phyloP scores from a whole-genome alignment of 2,329 filamentous ascomycete genomes.

The Neocatenulostroma microsporum region DNA sequence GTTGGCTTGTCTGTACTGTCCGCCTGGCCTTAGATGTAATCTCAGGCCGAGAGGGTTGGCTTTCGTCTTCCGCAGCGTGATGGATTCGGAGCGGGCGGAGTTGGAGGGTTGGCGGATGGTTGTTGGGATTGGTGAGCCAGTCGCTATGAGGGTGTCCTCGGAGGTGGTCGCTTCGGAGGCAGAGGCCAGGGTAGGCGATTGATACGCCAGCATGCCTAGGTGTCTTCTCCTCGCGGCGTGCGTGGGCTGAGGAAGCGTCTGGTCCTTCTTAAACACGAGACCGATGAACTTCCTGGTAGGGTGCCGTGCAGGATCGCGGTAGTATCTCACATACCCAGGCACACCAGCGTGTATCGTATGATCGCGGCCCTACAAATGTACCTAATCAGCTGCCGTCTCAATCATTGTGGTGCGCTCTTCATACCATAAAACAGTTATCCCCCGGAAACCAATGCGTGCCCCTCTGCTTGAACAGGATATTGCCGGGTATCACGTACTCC shows the following conservation, averaged over 20 bases:
- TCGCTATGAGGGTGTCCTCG: constrained; percentile 10
- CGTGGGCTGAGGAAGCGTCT: constrained; percentile 66
- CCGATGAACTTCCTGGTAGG: constrained; percentile 91
- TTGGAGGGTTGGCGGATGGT: constrained; percentile 15
- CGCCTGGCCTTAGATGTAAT: constrained; percentile 46
- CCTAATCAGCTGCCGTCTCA: neutral
- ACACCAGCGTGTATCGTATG: constrained; percentile 88
- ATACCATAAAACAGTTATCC: constrained; percentile 77
- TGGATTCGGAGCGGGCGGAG: constrained; percentile 18
- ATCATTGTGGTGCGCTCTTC: neutral
- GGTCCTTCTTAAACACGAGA: constrained; percentile 74
- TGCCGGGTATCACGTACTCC: constrained; percentile 89
- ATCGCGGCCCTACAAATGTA: constrained; percentile 59
- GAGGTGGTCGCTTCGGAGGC: constrained; percentile 6
- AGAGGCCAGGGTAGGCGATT: constrained; percentile 20
- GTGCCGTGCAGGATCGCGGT: constrained; percentile 75
- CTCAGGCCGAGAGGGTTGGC: constrained; percentile 19
- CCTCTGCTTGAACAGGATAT: constrained; percentile 96
- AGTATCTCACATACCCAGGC: constrained; percentile 92
- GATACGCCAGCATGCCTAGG: constrained; percentile 61
- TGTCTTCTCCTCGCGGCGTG: constrained; percentile 67
- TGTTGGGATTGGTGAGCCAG: constrained; percentile 11
- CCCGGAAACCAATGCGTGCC: constrained; percentile 92
- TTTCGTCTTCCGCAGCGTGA: constrained; percentile 15
- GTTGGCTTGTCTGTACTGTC: constrained; percentile 58